A percentile compares a stretch with the other conserved stretches of the same genome.
These are phyloP conservation scores for Diplocarpon mali DNA, from an alignment of 2,329 filamentous ascomycete species.

Conservation along the genomic window DNA sequence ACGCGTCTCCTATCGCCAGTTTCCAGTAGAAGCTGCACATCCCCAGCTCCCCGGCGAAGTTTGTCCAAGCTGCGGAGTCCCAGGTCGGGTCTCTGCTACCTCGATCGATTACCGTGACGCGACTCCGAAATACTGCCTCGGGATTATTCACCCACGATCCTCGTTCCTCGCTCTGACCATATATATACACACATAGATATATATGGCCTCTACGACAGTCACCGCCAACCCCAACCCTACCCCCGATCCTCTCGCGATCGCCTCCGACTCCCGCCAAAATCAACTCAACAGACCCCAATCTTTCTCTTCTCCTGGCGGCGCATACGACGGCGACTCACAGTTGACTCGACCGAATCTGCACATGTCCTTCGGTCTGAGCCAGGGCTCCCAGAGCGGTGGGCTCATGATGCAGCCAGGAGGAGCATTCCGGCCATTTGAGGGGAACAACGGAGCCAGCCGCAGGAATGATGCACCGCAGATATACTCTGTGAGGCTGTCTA, in stretches of 20 bases:
- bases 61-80: conserved; percentile 1
- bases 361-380: conserved; percentile 28
- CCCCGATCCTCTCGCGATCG: conserved; percentile 22
- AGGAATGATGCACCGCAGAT: conserved; percentile 38
- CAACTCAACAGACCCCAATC: conserved; percentile 17
- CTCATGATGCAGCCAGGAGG: conserved; percentile 26
- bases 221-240: conserved; percentile 19
- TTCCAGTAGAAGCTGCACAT: conserved; percentile 4
- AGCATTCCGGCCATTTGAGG: conserved; percentile 24
- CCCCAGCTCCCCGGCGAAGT: conserved; percentile 1
- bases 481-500: conserved; percentile 44
- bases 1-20: conserved; percentile 18
- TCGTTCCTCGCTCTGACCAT: conserved; percentile 4
- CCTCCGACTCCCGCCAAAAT: conserved; percentile 23
- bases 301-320: conserved; percentile 14
- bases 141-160: too few relatives aligned
- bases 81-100: not conserved
- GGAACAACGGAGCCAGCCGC: conserved; percentile 16
- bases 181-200: too few relatives aligned
- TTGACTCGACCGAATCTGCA: conserved; percentile 12
- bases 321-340: conserved; percentile 17
- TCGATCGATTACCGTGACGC: conserved; percentile 7
- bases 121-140: too few relatives aligned
- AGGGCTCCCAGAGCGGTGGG: conserved; percentile 24
- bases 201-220: conserved; percentile 23